These are phyloP conservation scores for Penicillium brevicompactum DNA, from an alignment of 2,329 filamentous ascomycete species.

Conservation along the genomic window DNA sequence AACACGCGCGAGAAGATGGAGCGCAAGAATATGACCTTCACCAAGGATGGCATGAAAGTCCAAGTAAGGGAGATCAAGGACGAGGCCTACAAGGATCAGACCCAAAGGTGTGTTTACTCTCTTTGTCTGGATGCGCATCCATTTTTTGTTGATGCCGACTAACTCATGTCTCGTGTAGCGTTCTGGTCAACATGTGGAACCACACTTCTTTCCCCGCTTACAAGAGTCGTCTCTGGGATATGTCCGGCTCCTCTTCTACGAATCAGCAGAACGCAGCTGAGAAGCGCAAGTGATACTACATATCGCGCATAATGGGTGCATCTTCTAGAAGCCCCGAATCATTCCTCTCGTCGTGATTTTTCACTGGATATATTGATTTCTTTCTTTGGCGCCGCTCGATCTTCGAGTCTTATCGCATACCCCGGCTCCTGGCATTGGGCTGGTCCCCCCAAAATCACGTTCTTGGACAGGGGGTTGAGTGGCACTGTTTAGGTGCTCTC, in stretches of 20 bases:
- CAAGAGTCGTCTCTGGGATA: constrained; percentile 48
- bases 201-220: constrained; percentile 49
- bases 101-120: constrained; percentile 51
- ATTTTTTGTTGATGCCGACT: background rate
- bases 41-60: constrained; percentile 63
- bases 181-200: constrained; percentile 55
- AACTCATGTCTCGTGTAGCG: constrained; percentile 28
- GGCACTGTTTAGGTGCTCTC: too few relatives aligned
- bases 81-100: constrained; percentile 62
- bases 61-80: constrained; percentile 59
- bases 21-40: constrained; percentile 63
- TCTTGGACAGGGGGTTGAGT: background rate
- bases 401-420: background rate
- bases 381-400: background rate
- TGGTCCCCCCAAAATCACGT: background rate
- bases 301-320: background rate
- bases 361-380: background rate
- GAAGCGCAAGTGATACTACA: constrained; percentile 32
- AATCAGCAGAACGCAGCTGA: constrained; percentile 21
- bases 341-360: background rate
- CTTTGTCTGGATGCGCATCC: background rate
- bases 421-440: background rate
- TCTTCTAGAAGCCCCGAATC: background rate
- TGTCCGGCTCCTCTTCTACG: constrained; percentile 21
- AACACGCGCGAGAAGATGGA: constrained; percentile 63